phyloP scores from a whole-genome alignment of 2,329 filamentous ascomycete species.

The Colletotrichum sp. region DNA sequence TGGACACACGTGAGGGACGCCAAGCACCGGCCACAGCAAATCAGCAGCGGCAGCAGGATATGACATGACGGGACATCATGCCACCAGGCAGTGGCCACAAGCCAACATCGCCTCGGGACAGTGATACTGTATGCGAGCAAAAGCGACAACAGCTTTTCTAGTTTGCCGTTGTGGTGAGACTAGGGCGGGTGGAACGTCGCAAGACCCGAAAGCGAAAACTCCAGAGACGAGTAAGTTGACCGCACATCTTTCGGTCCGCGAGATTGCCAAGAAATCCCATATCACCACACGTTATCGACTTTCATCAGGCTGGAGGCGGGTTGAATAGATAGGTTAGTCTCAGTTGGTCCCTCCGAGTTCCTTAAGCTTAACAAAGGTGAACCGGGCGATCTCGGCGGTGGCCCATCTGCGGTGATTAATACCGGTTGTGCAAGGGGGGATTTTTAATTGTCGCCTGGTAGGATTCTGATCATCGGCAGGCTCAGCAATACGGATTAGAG shows the following conservation, averaged over 20 bases:
- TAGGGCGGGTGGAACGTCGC: not conserved
- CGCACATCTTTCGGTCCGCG: not conserved
- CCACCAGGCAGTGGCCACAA: not conserved
- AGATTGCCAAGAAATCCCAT: not conserved
- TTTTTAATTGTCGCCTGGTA: not conserved
- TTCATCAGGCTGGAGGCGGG: not conserved
- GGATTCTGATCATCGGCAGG: not conserved
- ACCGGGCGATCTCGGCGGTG: not conserved
- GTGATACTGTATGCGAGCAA: not conserved
- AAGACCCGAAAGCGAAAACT: not conserved
- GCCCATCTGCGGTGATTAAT: not conserved
- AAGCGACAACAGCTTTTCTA: not conserved
- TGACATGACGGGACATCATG: not conserved
- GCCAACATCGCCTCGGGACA: not conserved
- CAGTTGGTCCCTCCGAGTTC: too few relatives aligned
- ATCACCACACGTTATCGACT: not conserved
- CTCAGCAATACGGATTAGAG: not conserved
- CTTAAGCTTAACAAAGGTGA: not conserved
- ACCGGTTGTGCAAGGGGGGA: not conserved
- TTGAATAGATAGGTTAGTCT: not conserved
- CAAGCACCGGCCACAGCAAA: not conserved
- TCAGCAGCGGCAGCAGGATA: not conserved
- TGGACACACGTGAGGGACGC: not conserved
- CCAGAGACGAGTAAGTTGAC: not conserved
- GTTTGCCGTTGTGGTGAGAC: not conserved